Base-by-base conservation (phyloP, 345 rosid species). In the Melaleuca quinquenervia region DNA sequence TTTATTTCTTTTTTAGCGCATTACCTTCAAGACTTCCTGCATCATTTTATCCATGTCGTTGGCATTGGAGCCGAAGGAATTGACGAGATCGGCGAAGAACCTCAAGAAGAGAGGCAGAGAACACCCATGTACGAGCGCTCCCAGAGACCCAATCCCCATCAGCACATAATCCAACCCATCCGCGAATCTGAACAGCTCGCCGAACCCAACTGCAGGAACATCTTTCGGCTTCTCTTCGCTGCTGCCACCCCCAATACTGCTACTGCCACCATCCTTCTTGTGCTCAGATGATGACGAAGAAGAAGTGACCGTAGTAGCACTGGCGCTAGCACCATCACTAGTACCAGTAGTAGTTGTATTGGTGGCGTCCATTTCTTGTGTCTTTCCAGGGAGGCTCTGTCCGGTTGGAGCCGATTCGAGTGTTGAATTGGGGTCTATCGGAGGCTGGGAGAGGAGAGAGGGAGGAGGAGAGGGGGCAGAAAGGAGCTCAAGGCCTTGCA, bases 41-140 rank as follows among this genome's bases (percentile, higher is more conserved):
- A 91, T 94, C 99, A 97, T 97, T 93, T 94, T 97, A 62, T 97
- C 98, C 86, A 92, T 87, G 92, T 97, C 88, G 86, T 96, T 94
- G 83, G 98, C 94, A 87, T 97, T 94, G 89, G 99, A 93, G 82
- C 99, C 99, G 85, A 97, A 97, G 52, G 99, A 97, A 91, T 97
- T 97, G 55, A 97, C 99, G 50, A 97, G 98, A 96, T 97, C 98
- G 82, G 99, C 99, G 87, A 97, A 97, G 93, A 97, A 97, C 54
- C 99, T 92, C 50, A 97, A 94, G 88, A 97, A 97, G 56, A 97
- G 90, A 86, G 99, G 99, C 85, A 97, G 85, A 84, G 99, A 93
- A 86, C 98, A 95, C 44, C 99, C 99, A 87, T 97, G 99, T 50
- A 97, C 95, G 60, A 97, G 87, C 78, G 99, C 99, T 50, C 99